Percentiles rank a stretch among this genome's conserved stretches.
phyloP scores from a whole-genome alignment of 2,329 filamentous ascomycete genomes.

The Phaeomoniella chlamydospora region DNA sequence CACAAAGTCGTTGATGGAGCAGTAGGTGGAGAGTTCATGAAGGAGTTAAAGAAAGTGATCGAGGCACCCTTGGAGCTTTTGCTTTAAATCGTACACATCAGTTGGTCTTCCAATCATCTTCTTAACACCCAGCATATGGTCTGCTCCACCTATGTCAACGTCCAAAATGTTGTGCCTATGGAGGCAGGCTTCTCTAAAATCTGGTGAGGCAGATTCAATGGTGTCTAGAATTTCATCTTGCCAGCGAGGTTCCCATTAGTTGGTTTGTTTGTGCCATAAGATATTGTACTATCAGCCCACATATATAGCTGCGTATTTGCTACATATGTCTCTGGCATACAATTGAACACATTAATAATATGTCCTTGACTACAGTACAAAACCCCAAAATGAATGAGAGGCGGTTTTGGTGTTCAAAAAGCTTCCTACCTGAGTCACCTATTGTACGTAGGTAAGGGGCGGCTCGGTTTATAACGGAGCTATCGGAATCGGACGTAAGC shows the following conservation, averaged over 20 bases:
- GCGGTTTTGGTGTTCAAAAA: no score
- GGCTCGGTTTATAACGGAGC: not conserved
- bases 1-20: slow-evolving; percentile 98
- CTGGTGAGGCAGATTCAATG: no score
- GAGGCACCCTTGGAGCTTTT: slow-evolving; percentile 95
- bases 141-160: no score
- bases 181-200: no score
- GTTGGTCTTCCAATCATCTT: no score
- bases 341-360: not conserved
- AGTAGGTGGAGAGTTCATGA: slow-evolving; percentile 91
- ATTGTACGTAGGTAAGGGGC: no score
- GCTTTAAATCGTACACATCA: slow-evolving; percentile 55
- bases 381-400: no score
- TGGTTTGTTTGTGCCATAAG: no score
- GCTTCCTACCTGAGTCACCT: no score
- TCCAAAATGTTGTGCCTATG: no score
- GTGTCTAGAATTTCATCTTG: not conserved
- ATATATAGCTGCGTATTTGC: not conserved
- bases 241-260: not conserved
- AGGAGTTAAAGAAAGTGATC: slow-evolving; percentile 90
- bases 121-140: no score
- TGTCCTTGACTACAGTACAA: no score
- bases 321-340: not conserved
- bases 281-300: not conserved
- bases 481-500: not conserved